Evolutionary conservation across 371 early-diverging fungal genomes (phyloP), one percentile per base, ranked within the genome.

Genomic region (Thermomucor indicae-seudaticae): DNA sequence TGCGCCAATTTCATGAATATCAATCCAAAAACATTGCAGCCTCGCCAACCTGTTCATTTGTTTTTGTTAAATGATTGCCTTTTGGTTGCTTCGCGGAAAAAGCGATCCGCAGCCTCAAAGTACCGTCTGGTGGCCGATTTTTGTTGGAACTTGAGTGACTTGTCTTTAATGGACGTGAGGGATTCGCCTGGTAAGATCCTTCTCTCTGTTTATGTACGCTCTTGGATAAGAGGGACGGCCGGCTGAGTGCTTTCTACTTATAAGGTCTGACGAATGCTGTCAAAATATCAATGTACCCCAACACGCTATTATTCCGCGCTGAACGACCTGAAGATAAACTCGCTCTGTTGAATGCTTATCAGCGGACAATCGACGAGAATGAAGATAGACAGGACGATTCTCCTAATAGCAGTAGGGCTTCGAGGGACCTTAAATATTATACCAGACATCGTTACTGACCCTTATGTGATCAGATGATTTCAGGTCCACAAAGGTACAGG

Each of bases 51-150:
- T 1, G 89, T 91, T 6, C 88, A 90, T 49, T 62, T 94, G 17
- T 83, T 86, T 32, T 64, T 96, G 25, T 60, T 95, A 46, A 91
- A 79, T 53, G 95, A 95, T 57, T 78, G 87, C 41, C 52, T 96
- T 2, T 59, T 96, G 37, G 63, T 94, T 19, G 89, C 89, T 0
- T 78, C 79, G 4, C 81, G 83, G 43, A 90, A 88, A 56, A 88
- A 88, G 62, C 81, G 86, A 27, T 70, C 85, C 14, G 80, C 85
- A 30, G 65, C 81, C 14, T 74, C 85, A 25, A 85, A 86, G 49
- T 71, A 75, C 42, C 76, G 82, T 46, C 65, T 93, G 50, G 81
- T 92, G 2, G 90, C 91, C 0, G 93, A 93, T 41, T 76, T 82
- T 43, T 88, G 89, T 47, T 91, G 87, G 79, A 52, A 60, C 20